Evolutionary conservation across 208 protist species (phyloP).

Genomic region (Trypanosoma brucei): DNA sequence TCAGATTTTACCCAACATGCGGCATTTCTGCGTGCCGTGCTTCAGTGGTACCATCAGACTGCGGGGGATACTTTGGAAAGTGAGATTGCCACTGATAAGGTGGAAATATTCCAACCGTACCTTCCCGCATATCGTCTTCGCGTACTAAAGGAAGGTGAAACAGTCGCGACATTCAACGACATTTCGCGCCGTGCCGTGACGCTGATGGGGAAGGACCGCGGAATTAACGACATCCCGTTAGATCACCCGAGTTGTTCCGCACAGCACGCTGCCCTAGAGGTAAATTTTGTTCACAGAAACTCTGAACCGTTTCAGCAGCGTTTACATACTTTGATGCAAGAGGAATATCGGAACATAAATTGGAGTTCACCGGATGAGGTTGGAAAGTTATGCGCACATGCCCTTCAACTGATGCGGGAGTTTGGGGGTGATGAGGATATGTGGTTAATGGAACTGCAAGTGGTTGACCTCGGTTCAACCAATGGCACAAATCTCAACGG

Average conservation of each 20-base stretch:
- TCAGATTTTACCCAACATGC: conserved; percentile 5
- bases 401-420: conserved; percentile 30
- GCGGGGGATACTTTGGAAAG: not conserved
- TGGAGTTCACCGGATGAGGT: conserved; percentile 16
- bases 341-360: not conserved
- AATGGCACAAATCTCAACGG: conserved; percentile 72
- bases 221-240: conserved; percentile 52
- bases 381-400: conserved; percentile 19
- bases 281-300: conserved; percentile 38
- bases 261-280: conserved; percentile 73
- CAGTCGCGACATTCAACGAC: conserved; percentile 27
- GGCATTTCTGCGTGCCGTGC: conserved; percentile 22
- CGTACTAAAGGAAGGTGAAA: conserved; percentile 46
- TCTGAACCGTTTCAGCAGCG: conserved; percentile 16
- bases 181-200: conserved; percentile 49
- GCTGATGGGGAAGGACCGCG: conserved; percentile 58
- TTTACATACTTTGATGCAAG: conserved; percentile 10
- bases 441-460: conserved; percentile 63
- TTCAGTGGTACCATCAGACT: conserved; percentile 29
- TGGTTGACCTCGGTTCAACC: conserved; percentile 70
- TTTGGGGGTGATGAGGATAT: conserved; percentile 21
- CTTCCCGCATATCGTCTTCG: conserved; percentile 54
- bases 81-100: not conserved
- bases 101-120: conserved; percentile 28
- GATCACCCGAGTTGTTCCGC: conserved; percentile 79